Evolutionary conservation across 768 basidiomycete species (phyloP), one percentile per base, ranked within the genome.

Genomic region (Lentinula detonsa): DNA sequence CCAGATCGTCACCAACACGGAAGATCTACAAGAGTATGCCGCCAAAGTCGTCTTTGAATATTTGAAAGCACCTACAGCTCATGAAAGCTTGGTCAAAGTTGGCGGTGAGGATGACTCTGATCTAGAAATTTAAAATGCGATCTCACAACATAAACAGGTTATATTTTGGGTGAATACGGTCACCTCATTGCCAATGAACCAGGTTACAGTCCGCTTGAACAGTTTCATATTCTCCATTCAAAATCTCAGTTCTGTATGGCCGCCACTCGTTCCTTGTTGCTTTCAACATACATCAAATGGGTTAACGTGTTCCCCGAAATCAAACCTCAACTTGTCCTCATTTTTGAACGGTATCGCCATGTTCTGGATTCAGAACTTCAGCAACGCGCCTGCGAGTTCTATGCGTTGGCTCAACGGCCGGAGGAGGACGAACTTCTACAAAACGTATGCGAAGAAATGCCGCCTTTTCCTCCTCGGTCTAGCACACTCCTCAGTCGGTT

Each of bases 221-320:
- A 98, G 68, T 97, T 98, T 73, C 90, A 91, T 65, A 78, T 90
- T 3, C 76, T 98, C 5, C 95, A 99, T 73, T 85, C 93, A 6
- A 98, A 98, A 71, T 95, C 95, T 13, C 94, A 96, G 71, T 91
- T 93, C 70, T 97, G 95, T 70, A 83, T 91, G 40, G 94, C 95
- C 4, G 77, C 95, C 34, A 98, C 97, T 7, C 86, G 96, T 37
- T 90, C 95, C 0, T 80, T 99, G 34, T 84, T 99, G 31, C 80
- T 99, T 39, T 96, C 97, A 10, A 98, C 97, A 0, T 99, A 99
- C 71, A 89, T 98, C 78, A 99, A 99, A 83, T 98, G 96, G 96
- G 94, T 97, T 64, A 99, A 99, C 71, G 92, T 99, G 60, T 99
- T 98, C 74, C 97, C 97, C 18, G 97, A 99, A 73, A 97, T 99